A percentile compares a stretch with the other conserved stretches of the same genome.
phyloP scores from a whole-genome alignment of 352 stramenopile species.

The Pythium grandisporangium region DNA sequence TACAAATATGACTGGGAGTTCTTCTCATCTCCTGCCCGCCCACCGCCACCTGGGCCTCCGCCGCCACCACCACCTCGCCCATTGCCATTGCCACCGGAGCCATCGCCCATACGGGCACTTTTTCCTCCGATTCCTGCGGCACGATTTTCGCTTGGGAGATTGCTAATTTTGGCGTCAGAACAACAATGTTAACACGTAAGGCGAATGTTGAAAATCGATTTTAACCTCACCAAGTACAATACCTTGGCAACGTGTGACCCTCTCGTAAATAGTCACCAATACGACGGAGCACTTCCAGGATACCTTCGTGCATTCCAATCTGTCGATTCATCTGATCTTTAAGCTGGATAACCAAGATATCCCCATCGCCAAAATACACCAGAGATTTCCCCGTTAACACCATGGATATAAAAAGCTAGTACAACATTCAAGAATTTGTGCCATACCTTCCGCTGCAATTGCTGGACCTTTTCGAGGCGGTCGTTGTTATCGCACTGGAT shows the following conservation, averaged over 20 bases:
- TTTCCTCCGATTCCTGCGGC: constrained; percentile 68
- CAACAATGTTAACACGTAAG: not conserved
- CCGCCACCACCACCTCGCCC: constrained; percentile 34
- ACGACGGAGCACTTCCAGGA: constrained; percentile 75
- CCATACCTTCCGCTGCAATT: constrained; percentile 62
- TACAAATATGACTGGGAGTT: constrained; percentile 82
- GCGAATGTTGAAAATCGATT: too few species aligned
- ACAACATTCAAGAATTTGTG: constrained; percentile 1
- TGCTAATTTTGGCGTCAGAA: too few species aligned
- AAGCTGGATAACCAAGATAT: too few species aligned
- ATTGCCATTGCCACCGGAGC: constrained; percentile 16
- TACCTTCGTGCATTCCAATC: constrained; percentile 69
- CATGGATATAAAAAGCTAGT: too few species aligned
- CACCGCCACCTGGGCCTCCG: constrained; percentile 21
- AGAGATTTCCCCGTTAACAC: too few species aligned
- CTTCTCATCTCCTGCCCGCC: constrained; percentile 31
- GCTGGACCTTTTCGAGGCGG: constrained; percentile 57
- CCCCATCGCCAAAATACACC: too few species aligned
- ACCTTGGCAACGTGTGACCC: constrained; percentile 58
- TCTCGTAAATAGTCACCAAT: constrained; percentile 80
- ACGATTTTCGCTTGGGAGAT: constrained; percentile 81
- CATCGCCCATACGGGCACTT: constrained; percentile 30
- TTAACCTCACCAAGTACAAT: too few species aligned
- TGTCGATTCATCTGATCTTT: constrained; percentile 88
- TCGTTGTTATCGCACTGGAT: constrained; percentile 81